Percentiles rank a stretch among this genome's conserved stretches.
Conservation (phyloP, 257 asterid genomes). For the Przewalskia tangutica region DNA sequence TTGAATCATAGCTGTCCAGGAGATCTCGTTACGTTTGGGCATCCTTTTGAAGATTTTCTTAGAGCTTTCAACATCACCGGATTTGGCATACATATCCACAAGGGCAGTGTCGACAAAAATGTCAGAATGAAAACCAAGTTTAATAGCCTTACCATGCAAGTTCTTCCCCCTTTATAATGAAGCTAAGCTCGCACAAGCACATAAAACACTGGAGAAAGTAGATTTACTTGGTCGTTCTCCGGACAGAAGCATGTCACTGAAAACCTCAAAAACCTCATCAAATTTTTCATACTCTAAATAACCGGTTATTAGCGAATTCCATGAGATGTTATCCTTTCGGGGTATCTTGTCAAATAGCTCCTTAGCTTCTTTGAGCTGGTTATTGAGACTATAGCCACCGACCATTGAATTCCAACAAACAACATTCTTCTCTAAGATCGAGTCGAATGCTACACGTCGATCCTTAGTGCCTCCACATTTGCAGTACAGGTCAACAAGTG, state of each 20-base stretch:
- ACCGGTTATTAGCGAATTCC: constrained; percentile 72
- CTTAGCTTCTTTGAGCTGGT: constrained; percentile 40
- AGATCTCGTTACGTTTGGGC: constrained; percentile 41
- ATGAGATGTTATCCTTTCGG: constrained; percentile 38
- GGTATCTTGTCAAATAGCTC: constrained; percentile 51
- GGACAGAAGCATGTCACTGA: constrained; percentile 44
- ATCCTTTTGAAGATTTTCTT: constrained; percentile 35
- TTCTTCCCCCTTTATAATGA: constrained; percentile 55
- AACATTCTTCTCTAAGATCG: constrained; percentile 36
- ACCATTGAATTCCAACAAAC: constrained; percentile 74
- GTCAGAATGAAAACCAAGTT: constrained; percentile 53
- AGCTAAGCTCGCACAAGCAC: constrained; percentile 64
- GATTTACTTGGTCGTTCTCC: constrained; percentile 56
- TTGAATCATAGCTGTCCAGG: constrained; percentile 84
- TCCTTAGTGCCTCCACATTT: constrained; percentile 49
- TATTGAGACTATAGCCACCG: constrained; percentile 59
- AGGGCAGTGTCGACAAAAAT: constrained; percentile 61
- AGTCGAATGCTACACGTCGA: constrained; percentile 44
- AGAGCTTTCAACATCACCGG: constrained; percentile 54
- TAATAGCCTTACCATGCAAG: constrained; percentile 45
- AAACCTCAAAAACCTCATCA: constrained; percentile 35
- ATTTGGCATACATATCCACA: constrained; percentile 69
- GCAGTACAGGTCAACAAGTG: constrained; percentile 60
- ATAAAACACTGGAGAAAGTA: constrained; percentile 63
- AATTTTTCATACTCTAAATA: constrained; percentile 32